Evolutionary conservation across 495 filamentous ascomycete species (phyloP), one percentile per base, ranked within the genome.

Genomic region (Penicillium manginii): DNA sequence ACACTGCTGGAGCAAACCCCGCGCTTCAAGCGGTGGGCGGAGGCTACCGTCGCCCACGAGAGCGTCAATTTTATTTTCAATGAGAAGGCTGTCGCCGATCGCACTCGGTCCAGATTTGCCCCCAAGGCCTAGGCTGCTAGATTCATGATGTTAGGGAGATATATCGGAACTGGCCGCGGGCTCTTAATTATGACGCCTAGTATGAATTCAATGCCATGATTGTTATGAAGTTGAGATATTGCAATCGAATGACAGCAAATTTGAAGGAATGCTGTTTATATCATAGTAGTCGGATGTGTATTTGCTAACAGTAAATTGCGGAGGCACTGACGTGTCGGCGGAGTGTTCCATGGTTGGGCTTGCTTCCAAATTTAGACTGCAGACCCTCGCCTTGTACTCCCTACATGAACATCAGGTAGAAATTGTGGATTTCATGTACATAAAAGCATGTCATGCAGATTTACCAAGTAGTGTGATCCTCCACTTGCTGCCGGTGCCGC

Each of bases 51-150:
- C 11, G 73, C 71, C 43, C 83, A 90, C 50, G 82, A 86, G 56
- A 92, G 86, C 68, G 88, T 93, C 19, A 85, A 73, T 2, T 81
- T 73, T 40, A 89, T 91, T 61, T 94, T 69, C 53, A 71, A 91
- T 53, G 76, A 77, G 68, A 64, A 71, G 49, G 23, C 21, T 18
- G 54, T 65, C 32, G 66, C 58, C 19, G 66, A 71, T 51, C 54
- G 52, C 18, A 67, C 48, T 54, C 55, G 69, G 49, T 57, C 61
- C 40, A 66, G 54, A 26, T 65, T 60, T 62, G 68, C 68, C 15
- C 66, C 66, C 5, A 71, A 71, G 52, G 32, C 37, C 42, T 68
- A 66, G 58, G 45, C 50, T 53, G 18, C 35, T 39, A 12, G 15
- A 39, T 39, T 39, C 15, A n/a, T 12, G 4, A 39, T 37, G 33